Evolutionary conservation across 2,329 filamentous ascomycete genomes (phyloP), one percentile per base, ranked within the genome.

Genomic region (Stemphylium lycopersici): DNA sequence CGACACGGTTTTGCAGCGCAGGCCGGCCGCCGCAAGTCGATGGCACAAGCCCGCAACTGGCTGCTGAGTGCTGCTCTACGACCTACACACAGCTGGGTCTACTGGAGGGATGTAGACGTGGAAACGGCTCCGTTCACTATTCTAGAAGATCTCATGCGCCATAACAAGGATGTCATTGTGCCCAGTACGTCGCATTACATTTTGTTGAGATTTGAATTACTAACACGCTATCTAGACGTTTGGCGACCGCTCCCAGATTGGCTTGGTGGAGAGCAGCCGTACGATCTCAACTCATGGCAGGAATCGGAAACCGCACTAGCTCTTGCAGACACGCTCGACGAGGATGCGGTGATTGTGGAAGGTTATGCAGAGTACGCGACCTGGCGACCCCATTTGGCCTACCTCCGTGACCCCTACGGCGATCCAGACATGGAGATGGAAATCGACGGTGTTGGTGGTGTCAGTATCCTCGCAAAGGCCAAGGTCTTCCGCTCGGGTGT

Each of bases 381-480:
- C 1, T 99, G 95, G 95, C 84, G 95, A 62, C 95, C 95, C 37
- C 95, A 99, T 83, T 82, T 99, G 70, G 95, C 95, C 37, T 99
- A 99, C 73, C 85, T 99, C 6, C 89, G 95, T 55, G 95, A 99
- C 72, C 95, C 95, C 2, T 98, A 96, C 69, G 95, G 95, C 34
- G 95, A 99, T 71, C 93, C 93, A 16, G 95, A 99, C 72, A 97
- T 98, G 89, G 95, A 99, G 74, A 98, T 99, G 95, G 95, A 99
- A 69, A 93, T 99, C 66, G 95, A 99, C 67, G 95, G 95, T 63
- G 93, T 99, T 41, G 93, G 95, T 45, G 95, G 95, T 78, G 95
- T 99, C 66, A 97, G 92, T 78, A 99, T 99, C 68, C 78, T 99
- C 66, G 93, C 95, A 40, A 99, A 98, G 77, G 95, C 95, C 2